A percentile compares a stretch with the other conserved stretches of the same genome.
Conservation (phyloP, 345 rosid species). For the Brassica carinata region DNA sequence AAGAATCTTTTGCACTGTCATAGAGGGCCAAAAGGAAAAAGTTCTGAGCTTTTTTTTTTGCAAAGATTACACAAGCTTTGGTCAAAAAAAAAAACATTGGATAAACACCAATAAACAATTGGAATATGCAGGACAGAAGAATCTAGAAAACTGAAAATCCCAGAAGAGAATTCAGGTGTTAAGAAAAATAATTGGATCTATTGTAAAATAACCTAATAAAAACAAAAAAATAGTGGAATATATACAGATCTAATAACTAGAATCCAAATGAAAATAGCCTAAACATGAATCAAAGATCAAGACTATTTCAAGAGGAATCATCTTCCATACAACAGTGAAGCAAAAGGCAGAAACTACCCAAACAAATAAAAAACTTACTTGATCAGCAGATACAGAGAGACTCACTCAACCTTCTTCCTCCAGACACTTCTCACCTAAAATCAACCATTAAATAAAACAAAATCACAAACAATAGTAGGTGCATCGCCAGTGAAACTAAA, state of each 20-base stretch:
- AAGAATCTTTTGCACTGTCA: slow-evolving; percentile 42
- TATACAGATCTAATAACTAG: slow-evolving; percentile 33
- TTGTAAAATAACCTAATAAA: not conserved
- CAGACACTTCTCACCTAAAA: slow-evolving; percentile 14
- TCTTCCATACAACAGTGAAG: slow-evolving; percentile 13
- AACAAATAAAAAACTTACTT: slow-evolving; percentile 28
- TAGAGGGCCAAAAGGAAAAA: slow-evolving; percentile 44
- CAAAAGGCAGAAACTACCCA: not conserved
- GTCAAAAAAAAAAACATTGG: slow-evolving; percentile 23
- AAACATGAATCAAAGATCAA: slow-evolving; percentile 28
- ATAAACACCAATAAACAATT: slow-evolving; percentile 34
- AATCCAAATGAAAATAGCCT: slow-evolving; percentile 21
- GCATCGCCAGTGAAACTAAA: not conserved
- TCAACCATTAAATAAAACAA: not conserved
- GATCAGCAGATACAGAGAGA: slow-evolving; percentile 23
- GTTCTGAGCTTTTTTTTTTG: slow-evolving; percentile 46
- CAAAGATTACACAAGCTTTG: slow-evolving; percentile 40
- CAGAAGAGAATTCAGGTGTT: not conserved
- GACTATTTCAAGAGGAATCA: slow-evolving; percentile 19
- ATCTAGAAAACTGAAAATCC: slow-evolving; percentile 22
- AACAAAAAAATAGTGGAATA: slow-evolving; percentile 14
- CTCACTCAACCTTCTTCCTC: slow-evolving; percentile 27
- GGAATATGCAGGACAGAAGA: slow-evolving; percentile 32
- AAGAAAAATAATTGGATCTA: slow-evolving; percentile 24
- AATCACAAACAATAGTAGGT: not conserved